Evolutionary conservation across 306 rosid genomes (phyloP).

Genomic region (Cucurbita maxima): DNA sequence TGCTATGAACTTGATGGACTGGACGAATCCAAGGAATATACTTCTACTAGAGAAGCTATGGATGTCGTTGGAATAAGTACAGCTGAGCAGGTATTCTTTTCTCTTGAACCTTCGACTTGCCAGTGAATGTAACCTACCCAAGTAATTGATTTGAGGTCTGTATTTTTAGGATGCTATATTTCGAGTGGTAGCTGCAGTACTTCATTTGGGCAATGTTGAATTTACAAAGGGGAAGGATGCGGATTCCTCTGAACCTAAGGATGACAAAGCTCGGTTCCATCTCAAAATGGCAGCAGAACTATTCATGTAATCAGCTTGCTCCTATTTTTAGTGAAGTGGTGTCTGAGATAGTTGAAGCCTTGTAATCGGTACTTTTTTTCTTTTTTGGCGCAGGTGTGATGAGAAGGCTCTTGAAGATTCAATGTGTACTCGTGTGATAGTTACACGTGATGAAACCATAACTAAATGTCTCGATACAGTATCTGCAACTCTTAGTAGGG

Average conservation of each 20-base stretch:
- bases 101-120: constrained; percentile 2
- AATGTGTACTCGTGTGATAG: constrained; percentile 80
- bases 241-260: constrained; percentile 89
- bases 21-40: constrained; percentile 78
- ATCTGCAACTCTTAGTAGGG: constrained; percentile 68
- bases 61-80: constrained; percentile 73
- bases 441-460: constrained; percentile 88
- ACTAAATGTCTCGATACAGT: constrained; percentile 61
- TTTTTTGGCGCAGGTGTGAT: constrained; percentile 51
- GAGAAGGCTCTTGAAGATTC: constrained; percentile 75
- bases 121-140: not conserved
- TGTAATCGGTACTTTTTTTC: constrained; percentile 5
- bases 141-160: not conserved
- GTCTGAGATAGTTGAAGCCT: constrained; percentile 7
- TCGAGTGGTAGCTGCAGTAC: constrained; percentile 76
- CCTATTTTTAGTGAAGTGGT: constrained; percentile 4
- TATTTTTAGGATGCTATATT: constrained; percentile 76
- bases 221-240: constrained; percentile 54
- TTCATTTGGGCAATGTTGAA: constrained; percentile 85
- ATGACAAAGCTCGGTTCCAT: constrained; percentile 57
- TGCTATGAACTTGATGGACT: constrained; percentile 49
- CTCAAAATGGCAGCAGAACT: constrained; percentile 73
- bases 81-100: constrained; percentile 56
- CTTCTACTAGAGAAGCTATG: constrained; percentile 81
- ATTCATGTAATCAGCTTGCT: constrained; percentile 31